Evolutionary conservation across 2,329 filamentous ascomycete genomes (phyloP), one percentile per base, ranked within the genome.

Genomic region (Diplodia seriata): DNA sequence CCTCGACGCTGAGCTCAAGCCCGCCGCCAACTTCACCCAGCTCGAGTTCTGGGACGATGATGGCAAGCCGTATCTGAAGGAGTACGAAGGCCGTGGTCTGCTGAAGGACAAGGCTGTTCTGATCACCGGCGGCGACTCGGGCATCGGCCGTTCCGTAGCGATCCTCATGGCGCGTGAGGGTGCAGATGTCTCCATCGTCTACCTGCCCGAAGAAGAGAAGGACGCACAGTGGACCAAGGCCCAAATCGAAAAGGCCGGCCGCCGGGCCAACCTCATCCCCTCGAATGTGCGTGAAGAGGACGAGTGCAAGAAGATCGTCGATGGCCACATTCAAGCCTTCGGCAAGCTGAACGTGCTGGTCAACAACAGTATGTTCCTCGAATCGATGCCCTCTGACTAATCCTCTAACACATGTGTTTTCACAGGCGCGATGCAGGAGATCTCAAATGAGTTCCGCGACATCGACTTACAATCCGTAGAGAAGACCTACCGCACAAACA

Each of bases 111-210:
- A 78, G 67, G 74, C 72, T 3, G 71, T 73, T 0, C 68, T 76
- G 1, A 69, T 77, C 18, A 76, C 74, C 20, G 74, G 75, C 0
- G 72, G 71, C 12, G 74, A 75, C 18, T 69, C 70, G 5, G 74
- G 74, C 1, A 75, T 77, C 29, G 74, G 75, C 26, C 72, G 85
- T 11, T 79, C 85, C 0, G 81, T 86, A 1, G 85, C 85, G 0
- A 79, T 87, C 0, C 76, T 88, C 2, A 86, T 86, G 76, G 86
- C 86, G 0, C 80, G 84, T 9, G 86, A 89, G 72, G 86, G 86
- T 1, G 85, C 86, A 15, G 83, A 87, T 70, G 78, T 87, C 55
- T 84, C 80, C 29, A 86, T 88, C 68, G 81, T 84, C 18, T 85
- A 87, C 70, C 80, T 87, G 1, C 83, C 84, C 2, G 82, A 85